Evolutionary conservation across 177 flowering plant genomes (phyloP).

Genomic region (Telopea speciosissima): DNA sequence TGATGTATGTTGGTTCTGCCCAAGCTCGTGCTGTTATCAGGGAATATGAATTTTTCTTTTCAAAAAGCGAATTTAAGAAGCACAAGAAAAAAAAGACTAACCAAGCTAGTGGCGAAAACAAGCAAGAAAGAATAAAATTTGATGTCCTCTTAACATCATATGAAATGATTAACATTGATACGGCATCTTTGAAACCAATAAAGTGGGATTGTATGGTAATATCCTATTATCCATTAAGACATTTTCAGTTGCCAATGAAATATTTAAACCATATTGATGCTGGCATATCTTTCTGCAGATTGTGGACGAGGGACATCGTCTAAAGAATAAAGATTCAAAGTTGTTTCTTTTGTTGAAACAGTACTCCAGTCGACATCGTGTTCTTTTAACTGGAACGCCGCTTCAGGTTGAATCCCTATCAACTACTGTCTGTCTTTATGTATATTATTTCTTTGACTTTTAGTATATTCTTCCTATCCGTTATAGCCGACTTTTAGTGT

Average conservation of each 20-base stretch:
- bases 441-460: neutral
- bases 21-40: conserved; percentile 76
- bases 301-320: conserved; percentile 99
- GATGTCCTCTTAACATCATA: conserved; percentile 94
- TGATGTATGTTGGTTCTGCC: conserved; percentile 86
- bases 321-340: conserved; percentile 96
- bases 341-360: conserved; percentile 74
- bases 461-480: too few species aligned
- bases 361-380: conserved; percentile 70
- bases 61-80: conserved; percentile 52
- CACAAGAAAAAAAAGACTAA: conserved; percentile 74
- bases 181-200: conserved; percentile 69
- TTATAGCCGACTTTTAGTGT: neutral
- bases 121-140: conserved; percentile 88
- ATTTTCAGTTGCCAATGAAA: neutral
- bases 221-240: conserved; percentile 7
- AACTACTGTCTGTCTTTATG: neutral
- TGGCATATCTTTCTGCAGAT: conserved; percentile 41
- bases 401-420: conserved; percentile 66
- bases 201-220: conserved; percentile 97
- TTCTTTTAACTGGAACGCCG: conserved; percentile 93
- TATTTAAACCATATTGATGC: conserved; percentile 5
- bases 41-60: conserved; percentile 75
- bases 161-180: conserved; percentile 91
- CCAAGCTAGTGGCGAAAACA: conserved; percentile 49